Percentiles rank a stretch among this genome's conserved stretches.
Evolutionary conservation across 805 yeast species (phyloP).

Genomic region (Starmerella apicola): DNA sequence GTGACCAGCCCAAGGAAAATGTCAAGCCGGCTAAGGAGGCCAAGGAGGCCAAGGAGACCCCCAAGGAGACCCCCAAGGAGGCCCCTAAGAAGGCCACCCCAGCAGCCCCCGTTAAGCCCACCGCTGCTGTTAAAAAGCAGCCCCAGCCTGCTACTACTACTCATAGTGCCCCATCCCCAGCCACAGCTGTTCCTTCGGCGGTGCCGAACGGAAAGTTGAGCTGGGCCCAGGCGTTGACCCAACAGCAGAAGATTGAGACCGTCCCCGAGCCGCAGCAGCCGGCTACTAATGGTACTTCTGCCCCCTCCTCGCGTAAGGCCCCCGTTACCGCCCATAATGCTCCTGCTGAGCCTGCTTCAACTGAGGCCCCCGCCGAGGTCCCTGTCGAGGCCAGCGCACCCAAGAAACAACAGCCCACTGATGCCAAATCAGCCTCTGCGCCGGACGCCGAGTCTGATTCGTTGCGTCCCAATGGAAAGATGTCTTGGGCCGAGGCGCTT

Average conservation of each 20-base stretch:
- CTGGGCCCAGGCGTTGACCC: slow-evolving; percentile 18
- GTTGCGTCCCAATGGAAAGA: slow-evolving; percentile 15
- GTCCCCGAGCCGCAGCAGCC: slow-evolving; percentile 1
- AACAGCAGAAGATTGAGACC: background rate
- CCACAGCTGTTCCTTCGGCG: background rate
- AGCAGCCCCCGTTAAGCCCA: background rate
- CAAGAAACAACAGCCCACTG: background rate
- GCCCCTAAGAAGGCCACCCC: slow-evolving; percentile 1
- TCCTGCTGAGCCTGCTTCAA: background rate
- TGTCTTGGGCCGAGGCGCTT: slow-evolving; percentile 22
- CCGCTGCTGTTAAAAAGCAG: background rate
- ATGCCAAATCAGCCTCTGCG: slow-evolving; percentile 4
- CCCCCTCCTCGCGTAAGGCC: background rate
- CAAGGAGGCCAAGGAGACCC: slow-evolving; percentile 16
- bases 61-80: slow-evolving; percentile 15
- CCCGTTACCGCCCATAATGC: background rate
- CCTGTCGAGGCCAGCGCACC: slow-evolving; percentile 3
- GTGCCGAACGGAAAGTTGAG: slow-evolving; percentile 12
- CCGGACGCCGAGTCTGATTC: slow-evolving; percentile 8
- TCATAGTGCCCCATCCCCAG: background rate
- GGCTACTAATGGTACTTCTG: background rate
- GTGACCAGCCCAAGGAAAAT: slow-evolving; percentile 2
- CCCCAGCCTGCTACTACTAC: background rate
- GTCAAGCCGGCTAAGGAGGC: slow-evolving; percentile 24
- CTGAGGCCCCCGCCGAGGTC: slow-evolving; percentile 3